Evolutionary conservation across 202 grass and related monocot species (phyloP).

Genomic region (Schoenoplectus triqueter): DNA sequence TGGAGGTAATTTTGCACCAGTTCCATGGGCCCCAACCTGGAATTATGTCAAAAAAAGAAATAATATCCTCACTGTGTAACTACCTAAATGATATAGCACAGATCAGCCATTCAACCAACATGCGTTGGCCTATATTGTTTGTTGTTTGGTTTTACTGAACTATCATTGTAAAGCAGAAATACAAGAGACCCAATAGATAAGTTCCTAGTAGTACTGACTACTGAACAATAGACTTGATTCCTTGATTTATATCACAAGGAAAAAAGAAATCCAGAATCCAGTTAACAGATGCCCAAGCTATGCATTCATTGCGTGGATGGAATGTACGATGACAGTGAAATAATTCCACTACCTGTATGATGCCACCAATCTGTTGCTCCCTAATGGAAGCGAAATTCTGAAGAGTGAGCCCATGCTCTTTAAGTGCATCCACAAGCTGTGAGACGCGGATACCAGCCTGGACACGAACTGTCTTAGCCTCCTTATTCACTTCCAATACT

Average conservation of each 20-base stretch:
- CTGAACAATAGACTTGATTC: background rate
- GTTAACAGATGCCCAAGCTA: background rate
- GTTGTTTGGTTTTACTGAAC: background rate
- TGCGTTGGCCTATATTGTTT: background rate
- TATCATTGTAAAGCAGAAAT: background rate
- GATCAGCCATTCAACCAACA: background rate
- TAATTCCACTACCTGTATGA: constrained; percentile 62
- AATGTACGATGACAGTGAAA: constrained; percentile 1
- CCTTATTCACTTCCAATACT: constrained; percentile 68
- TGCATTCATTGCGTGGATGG: background rate
- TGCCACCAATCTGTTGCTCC: constrained; percentile 78
- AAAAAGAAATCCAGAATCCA: no score
- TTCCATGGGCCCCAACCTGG: constrained; percentile 87
- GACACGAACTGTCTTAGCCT: constrained; percentile 74
- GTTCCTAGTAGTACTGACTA: background rate
- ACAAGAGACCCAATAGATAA: background rate
- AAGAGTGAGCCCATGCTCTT: constrained; percentile 68
- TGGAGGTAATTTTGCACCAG: constrained; percentile 77
- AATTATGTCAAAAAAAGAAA: constrained; percentile 30
- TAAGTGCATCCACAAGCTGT: constrained; percentile 74
- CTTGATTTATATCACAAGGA: background rate
- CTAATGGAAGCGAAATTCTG: constrained; percentile 88
- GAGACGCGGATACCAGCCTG: constrained; percentile 80
- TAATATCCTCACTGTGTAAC: no score
- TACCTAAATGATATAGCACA: background rate